phyloP scores from a whole-genome alignment of 192 early-diverging fungal species.

The Podila minutissima region DNA sequence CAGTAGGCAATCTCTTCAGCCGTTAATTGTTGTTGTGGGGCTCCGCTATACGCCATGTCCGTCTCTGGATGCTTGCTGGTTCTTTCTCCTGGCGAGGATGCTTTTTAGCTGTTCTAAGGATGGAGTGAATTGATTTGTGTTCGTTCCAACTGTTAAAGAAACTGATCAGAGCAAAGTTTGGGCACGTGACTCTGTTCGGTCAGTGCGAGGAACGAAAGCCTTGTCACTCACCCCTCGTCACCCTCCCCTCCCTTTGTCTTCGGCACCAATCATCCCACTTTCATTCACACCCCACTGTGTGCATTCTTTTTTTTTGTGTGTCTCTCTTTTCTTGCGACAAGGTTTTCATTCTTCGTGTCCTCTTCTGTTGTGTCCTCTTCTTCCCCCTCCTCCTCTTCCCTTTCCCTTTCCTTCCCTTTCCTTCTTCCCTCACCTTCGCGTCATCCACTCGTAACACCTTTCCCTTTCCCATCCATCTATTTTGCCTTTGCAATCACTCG shows the following conservation, averaged over 20 bases:
- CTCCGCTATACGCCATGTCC: conserved; percentile 3
- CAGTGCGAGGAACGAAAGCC: no score
- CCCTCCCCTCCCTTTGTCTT: no score
- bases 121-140: no score
- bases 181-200: no score
- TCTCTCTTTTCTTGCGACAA: background rate
- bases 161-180: no score
- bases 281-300: background rate
- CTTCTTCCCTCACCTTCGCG: background rate
- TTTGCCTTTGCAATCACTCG: background rate
- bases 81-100: background rate
- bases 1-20: conserved; percentile 50
- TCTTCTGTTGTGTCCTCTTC: background rate
- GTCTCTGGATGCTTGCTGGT: background rate
- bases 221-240: no score
- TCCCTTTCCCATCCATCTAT: background rate
- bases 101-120: no score
- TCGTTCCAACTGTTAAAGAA: no score
- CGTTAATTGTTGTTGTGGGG: conserved; percentile 19
- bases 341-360: background rate
- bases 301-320: background rate
- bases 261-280: background rate
- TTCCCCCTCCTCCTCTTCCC: background rate
- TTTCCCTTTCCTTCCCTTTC: background rate
- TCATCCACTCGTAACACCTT: background rate